Evolutionary conservation across 2,329 filamentous ascomycete genomes (phyloP), one percentile per base, ranked within the genome.

Genomic region (Arthrobotrys musiformis): DNA sequence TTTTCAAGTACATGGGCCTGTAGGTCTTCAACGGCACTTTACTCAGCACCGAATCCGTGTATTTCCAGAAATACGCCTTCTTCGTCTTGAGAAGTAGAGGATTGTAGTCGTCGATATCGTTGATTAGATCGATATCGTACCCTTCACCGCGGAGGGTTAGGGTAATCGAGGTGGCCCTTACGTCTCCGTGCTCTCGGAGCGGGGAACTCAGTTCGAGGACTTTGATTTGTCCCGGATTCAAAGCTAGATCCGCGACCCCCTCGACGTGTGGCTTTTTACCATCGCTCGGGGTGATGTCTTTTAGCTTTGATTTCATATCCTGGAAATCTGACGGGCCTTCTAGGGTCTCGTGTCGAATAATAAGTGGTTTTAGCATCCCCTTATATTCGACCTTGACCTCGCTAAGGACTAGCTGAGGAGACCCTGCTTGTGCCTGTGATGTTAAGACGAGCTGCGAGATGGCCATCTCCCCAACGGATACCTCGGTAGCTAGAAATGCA

Each of bases 101-200:
- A 15, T 72, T 78, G 19, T 56, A 78, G 44, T 78, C 74, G 8
- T 78, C 54, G 33, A 78, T 64, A 22, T 72, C 67, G 19, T 64
- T 40, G 22, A 78, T 73, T 9, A 78, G 15, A 26, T 78, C 74
- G 17, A 78, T 48, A 28, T 78, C 74, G 22, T 72, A 78, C 15
- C 74, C 74, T 22, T 69, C 56, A 8, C 74, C 68, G 8, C 56
- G 37, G 9, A 80, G 68, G 28, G 80, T 81, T n/a, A 79, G 46
- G 15, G 79, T 81, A 5, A 81, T 75, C 8, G 81, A 89, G 3
- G 87, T 86, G 2, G 92, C 89, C 56, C 87, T 89, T 0, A 91
- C 90, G 69, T 92, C 88, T n/a, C 93, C 93, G 1, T 93, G 89
- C 83, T 97, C 94, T 73, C 93, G 89, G 15, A 97, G 87, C 1